phyloP scores from a whole-genome alignment of 768 basidiomycete species.

The Dictyophora rubrovolvata region DNA sequence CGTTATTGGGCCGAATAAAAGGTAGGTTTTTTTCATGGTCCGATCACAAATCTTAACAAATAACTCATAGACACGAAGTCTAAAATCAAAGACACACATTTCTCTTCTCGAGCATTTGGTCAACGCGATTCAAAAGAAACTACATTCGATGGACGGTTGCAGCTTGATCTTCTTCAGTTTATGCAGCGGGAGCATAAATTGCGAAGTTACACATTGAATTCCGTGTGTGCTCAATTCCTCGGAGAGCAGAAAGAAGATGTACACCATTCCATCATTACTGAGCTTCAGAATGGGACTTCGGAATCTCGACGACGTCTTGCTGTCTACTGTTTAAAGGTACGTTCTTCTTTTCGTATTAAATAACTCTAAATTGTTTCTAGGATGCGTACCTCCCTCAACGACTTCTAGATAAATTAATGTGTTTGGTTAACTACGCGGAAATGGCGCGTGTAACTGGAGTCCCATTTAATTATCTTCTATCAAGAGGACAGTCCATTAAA shows the following conservation, averaged over 20 bases:
- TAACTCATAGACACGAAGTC: conserved; percentile 51
- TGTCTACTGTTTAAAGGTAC: conserved; percentile 94
- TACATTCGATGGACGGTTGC: conserved; percentile 79
- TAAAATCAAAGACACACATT: conserved; percentile 87
- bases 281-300: conserved; percentile 91
- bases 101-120: conserved; percentile 96
- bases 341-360: not conserved
- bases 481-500: conserved; percentile 97
- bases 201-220: conserved; percentile 93
- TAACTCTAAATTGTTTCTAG: conserved; percentile 32
- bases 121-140: conserved; percentile 96
- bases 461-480: conserved; percentile 90
- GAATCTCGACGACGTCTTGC: conserved; percentile 89
- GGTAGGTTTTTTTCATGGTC: conserved; percentile 33
- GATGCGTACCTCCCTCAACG: conserved; percentile 98
- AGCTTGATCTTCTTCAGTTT: conserved; percentile 91
- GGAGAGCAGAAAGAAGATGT: conserved; percentile 99
- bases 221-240: conserved; percentile 94
- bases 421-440: conserved; percentile 95
- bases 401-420: conserved; percentile 96
- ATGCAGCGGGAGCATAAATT: conserved; percentile 99
- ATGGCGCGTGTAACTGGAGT: conserved; percentile 99
- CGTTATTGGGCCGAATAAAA: conserved; percentile 64
- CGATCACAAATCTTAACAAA: conserved; percentile 8
- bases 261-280: conserved; percentile 96